A percentile compares a stretch with the other conserved stretches of the same genome.
phyloP scores from a whole-genome alignment of 202 grass and related monocot species.

The Setaria italica region DNA sequence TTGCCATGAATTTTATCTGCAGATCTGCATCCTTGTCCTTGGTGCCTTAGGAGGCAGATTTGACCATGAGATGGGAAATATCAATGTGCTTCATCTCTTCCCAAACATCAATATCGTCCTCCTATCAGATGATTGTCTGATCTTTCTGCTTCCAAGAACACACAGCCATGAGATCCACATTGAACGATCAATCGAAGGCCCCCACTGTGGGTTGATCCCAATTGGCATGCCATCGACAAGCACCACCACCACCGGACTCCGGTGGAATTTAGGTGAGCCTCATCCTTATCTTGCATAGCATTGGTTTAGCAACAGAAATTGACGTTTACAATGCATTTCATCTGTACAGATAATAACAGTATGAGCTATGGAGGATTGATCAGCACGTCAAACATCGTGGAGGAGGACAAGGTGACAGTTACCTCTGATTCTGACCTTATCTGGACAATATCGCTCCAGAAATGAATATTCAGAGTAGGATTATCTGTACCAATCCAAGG shows the following conservation, averaged over 20 bases:
- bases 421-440: conserved; percentile 73
- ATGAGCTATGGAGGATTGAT: conserved; percentile 78
- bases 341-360: conserved; percentile 42
- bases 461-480: neutral
- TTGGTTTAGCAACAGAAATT: neutral
- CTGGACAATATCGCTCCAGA: conserved; percentile 81
- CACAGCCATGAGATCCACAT: conserved; percentile 65
- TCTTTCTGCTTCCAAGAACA: conserved; percentile 70
- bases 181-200: conserved; percentile 55
- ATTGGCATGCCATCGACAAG: conserved; percentile 57
- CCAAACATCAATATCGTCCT: conserved; percentile 64
- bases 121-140: conserved; percentile 72
- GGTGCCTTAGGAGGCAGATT: conserved; percentile 85
- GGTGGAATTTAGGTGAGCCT: conserved; percentile 76
- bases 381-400: conserved; percentile 75
- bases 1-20: conserved; percentile 36
- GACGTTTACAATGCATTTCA: neutral
- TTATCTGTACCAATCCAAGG: neutral
- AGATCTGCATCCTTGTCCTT: conserved; percentile 70
- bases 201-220: conserved; percentile 80
- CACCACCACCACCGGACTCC: conserved; percentile 79
- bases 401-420: conserved; percentile 63
- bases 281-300: neutral
- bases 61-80: conserved; percentile 83
- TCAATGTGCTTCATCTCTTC: conserved; percentile 70